These are phyloP conservation scores for Fusarium euwallaceae DNA, from an alignment of 2,329 filamentous ascomycete species.

Conservation along the genomic window DNA sequence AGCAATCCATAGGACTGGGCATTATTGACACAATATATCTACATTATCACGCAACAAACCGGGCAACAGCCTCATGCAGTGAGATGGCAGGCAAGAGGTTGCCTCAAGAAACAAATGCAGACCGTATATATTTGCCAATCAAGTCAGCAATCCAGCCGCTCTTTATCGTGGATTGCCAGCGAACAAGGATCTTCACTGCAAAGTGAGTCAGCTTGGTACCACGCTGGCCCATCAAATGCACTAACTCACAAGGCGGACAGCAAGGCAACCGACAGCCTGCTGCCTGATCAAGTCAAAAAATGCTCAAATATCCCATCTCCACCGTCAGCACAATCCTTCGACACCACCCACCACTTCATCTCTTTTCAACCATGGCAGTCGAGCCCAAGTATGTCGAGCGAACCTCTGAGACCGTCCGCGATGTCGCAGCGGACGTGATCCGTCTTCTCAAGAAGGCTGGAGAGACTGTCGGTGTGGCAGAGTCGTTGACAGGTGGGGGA, in stretches of 20 bases:
- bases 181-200: background rate
- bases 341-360: background rate
- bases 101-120: background rate
- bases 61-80: background rate
- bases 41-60: background rate
- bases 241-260: background rate
- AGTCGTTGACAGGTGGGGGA: conserved; percentile 50
- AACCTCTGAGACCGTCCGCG: conserved; percentile 21
- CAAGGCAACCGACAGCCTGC: background rate
- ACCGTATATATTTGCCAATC: background rate
- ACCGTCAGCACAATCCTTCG: background rate
- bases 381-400: background rate
- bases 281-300: background rate
- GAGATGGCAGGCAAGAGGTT: background rate
- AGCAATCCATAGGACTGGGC: background rate
- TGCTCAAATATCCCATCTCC: background rate
- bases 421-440: conserved; percentile 35
- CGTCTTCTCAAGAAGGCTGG: conserved; percentile 32
- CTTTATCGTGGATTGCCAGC: background rate
- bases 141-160: background rate
- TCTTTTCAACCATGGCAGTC: conserved; percentile 16
- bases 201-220: background rate
- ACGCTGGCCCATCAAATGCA: background rate
- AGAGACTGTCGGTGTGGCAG: conserved; percentile 48
- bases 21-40: background rate